Base-by-base conservation (phyloP, 75 land plant genomes). In the Cryptomeria japonica region DNA sequence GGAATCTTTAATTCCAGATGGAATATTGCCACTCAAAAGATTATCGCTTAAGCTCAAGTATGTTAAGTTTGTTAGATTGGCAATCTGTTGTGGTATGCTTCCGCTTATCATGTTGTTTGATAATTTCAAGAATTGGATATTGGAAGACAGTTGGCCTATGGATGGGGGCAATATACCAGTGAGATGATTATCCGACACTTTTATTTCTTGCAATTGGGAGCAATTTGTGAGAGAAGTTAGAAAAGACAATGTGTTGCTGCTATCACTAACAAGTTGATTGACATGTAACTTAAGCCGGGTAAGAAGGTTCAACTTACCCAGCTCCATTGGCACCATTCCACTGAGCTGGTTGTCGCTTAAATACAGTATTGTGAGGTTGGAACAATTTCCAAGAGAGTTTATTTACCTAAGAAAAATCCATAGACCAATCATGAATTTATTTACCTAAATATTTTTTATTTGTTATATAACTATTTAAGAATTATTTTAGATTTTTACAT, bases 1-100 rank as follows among this genome's bases (percentile, higher is more conserved):
- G 83, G 36, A 96, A 94, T 58, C 87, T 90, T 5, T 95, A 56
- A 96, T 53, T 82, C 87, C 90, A 18, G 88, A 86, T 39, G 97
- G 97, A 79, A 96, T 93, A 46, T 84, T 86, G 18, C 86, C 86
- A 58, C 90, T 91, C 80, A 96, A 91, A 37, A 73, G 77, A 87
- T 96, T 96, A 85, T 92, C 87, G 38, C 94, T 92, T 70, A 96
- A 88, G 91, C 94, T 93, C 64, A 96, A 94, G 1, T 93, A 92
- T 37, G 18, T 76, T 36, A 93, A 91, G 16, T 93, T 84, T 39
- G 46, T 73, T 31, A 55, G 51, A 12, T 92, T 91, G 39, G 88
- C 86, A 58, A 96, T 94, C 15, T 94, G 61, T 22, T 90, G 85
- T 58, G 92, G 91, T 49, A 94, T 88, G 89, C 92, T 89, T 3